phyloP scores from a whole-genome alignment of 768 basidiomycete genomes.

The Gymnopilus junonius region DNA sequence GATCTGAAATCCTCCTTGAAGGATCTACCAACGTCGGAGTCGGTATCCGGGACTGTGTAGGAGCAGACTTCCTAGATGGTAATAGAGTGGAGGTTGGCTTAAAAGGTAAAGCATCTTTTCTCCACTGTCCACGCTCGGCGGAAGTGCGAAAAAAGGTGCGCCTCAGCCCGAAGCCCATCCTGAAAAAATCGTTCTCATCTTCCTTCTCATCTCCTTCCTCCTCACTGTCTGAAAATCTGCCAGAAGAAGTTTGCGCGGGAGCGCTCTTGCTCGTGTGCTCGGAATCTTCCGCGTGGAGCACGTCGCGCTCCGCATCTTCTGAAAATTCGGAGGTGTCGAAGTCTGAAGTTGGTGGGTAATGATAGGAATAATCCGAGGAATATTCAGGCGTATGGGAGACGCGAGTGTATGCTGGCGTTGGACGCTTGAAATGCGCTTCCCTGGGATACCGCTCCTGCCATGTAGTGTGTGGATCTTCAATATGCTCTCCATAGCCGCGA shows the following conservation, averaged over 20 bases:
- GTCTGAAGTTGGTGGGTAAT: constrained; percentile 35
- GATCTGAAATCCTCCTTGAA: constrained; percentile 43
- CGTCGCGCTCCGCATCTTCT: constrained; percentile 28
- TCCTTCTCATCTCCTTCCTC: constrained; percentile 35
- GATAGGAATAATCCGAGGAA: constrained; percentile 22
- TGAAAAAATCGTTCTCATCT: constrained; percentile 30
- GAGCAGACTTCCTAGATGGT: constrained; percentile 37
- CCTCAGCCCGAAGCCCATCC: constrained; percentile 36
- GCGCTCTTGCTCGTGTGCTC: constrained; percentile 30
- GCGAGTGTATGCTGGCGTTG: constrained; percentile 21
- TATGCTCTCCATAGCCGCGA: constrained; percentile 20
- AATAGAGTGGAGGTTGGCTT: constrained; percentile 31
- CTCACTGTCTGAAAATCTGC: constrained; percentile 39
- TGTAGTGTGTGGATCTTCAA: constrained; percentile 31
- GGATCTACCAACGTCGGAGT: constrained; percentile 27
- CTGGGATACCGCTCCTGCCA: constrained; percentile 28
- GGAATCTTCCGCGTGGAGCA: constrained; percentile 25
- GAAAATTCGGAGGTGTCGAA: constrained; percentile 38
- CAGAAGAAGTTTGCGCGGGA: constrained; percentile 24
- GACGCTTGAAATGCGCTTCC: constrained; percentile 22
- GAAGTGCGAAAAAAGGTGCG: constrained; percentile 60
- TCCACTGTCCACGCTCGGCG: constrained; percentile 64
- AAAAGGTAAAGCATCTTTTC: constrained; percentile 49
- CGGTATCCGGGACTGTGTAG: constrained; percentile 35
- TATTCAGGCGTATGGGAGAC: constrained; percentile 34